A percentile compares a stretch with the other conserved stretches of the same genome.
These are phyloP conservation scores for Phoma herbarum DNA, from an alignment of 2,329 filamentous ascomycete species.

Conservation along the genomic window DNA sequence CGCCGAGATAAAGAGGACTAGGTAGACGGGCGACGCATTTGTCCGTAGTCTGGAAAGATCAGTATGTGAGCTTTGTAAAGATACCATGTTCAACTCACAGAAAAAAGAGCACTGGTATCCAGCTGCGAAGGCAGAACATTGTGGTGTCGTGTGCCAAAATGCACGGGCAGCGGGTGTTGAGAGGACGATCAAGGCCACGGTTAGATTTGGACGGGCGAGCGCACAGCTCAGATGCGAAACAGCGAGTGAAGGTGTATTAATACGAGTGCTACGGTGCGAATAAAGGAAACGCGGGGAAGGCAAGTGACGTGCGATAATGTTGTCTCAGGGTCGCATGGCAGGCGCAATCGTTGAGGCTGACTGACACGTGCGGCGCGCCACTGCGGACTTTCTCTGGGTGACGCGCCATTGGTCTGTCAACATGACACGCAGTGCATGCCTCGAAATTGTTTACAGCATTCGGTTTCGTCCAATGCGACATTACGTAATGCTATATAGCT, in stretches of 20 bases:
- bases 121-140: slow-evolving; percentile 74
- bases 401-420: slow-evolving; percentile 10
- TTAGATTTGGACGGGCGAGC: slow-evolving; percentile 1
- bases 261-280: slow-evolving; percentile 11
- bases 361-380: slow-evolving; percentile 16
- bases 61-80: background rate
- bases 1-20: slow-evolving; percentile 72
- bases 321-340: slow-evolving; percentile 7
- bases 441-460: background rate
- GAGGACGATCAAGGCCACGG: background rate
- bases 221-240: slow-evolving; percentile 15
- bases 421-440: background rate
- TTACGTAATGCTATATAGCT: slow-evolving; percentile 9
- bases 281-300: slow-evolving; percentile 19
- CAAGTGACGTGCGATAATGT: slow-evolving; percentile 20
- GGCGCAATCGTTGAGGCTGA: slow-evolving; percentile 12
- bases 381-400: slow-evolving; percentile 5
- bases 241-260: slow-evolving; percentile 26
- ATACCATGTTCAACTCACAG: slow-evolving; percentile 54
- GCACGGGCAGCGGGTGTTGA: background rate
- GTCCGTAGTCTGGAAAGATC: slow-evolving; percentile 47
- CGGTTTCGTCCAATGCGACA: background rate
- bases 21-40: slow-evolving; percentile 59
- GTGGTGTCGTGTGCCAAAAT: slow-evolving; percentile 28
- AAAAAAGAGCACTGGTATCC: slow-evolving; percentile 61